Evolutionary conservation across 441 rosid genomes (phyloP), one percentile per base, ranked within the genome.

Genomic region (Jatropha podagrica): DNA sequence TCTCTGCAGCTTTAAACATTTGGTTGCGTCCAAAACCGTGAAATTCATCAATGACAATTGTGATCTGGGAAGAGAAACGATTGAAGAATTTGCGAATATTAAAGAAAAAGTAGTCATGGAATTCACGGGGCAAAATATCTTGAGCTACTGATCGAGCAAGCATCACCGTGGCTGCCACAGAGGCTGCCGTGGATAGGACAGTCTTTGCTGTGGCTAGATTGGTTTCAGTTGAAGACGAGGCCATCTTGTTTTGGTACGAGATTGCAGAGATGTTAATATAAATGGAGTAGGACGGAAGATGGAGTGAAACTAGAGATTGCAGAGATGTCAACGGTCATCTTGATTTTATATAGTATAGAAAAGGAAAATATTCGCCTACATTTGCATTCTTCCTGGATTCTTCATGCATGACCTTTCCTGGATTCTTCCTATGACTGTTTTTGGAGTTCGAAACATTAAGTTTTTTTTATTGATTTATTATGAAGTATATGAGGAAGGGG

Each of bases 11-110:
- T 37, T 82, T 80, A 62, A 82, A 92, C 58, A 89, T 42, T 78
- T 88, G 83, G 83, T 92, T 92, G 74, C 68, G 76, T 63, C 73
- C 90, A 13, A 86, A 74, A 27, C 94, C 91, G 52, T 89, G 88
- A 55, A 69, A 82, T 60, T 92, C 92, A 18, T 89, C 84, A 14
- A 92, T 81, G 65, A 85, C 85, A 46, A 90, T 68, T 13, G 92
- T 87, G 78, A 89, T 59, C 56, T 87, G 79, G 13, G 88, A 78
- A 1, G 90, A 88, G 78, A 87, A 85, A 52, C 81, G 83, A 64
- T 54, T 62, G 65, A 85, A 69, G 81, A 87, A 62, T 75, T 65
- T 66, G 38, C 81, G 83, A 62, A 87, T 40, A 32, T 72, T 65
- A 42, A 55, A 71, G 68, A 77, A 71, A 41, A 87, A 37, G 73